Evolutionary conservation across 1,284 basidiomycete genomes (phyloP), one percentile per base, ranked within the genome.

Genomic region (Leccinum ponderosum): DNA sequence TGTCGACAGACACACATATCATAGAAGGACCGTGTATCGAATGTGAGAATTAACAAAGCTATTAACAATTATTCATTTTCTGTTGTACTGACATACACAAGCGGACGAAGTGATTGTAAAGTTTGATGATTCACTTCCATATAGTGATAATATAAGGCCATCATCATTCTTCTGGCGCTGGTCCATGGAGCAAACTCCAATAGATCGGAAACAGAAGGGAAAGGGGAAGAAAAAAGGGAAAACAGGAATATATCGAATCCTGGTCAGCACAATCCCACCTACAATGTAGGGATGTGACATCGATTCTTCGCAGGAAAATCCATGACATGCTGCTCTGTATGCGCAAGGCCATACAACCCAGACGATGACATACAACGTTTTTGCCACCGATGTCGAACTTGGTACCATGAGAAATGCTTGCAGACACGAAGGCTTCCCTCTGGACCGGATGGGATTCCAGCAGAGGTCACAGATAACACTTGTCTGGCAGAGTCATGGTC

Each of bases 11-110:
- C 1, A 2, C 6, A 1, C 6, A 9, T 1, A 59, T 59, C 14
- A 59, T 61, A 5, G 56, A 61, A 3, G 56, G 33, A 3, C 31
- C 51, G 3, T 61, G 51, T 12, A 61, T 58, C 11, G 33, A 58
- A 6, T 53, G 56, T 58, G n/a, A 14, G 55, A 4, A 29, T 44
- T 6, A 9, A 31, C 7, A 20, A 12, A 56, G 8, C 15, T 3
- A 29, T 29, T 29, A 29, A 29, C 27, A 29, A 17, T 25, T 17
- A 20, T 22, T 35, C 33, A 35, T 35, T 35, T 12, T 35, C 12
- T 35, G 6, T 35, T 12, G 4, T 14, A 35, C 12, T 35, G 12
- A 35, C 33, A 35, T 35, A 35, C 5, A 3, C 6, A 15, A 58
- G 57, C 17, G 11, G 57, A 53, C 11, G 37, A 58, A 25, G 3